Percentiles rank a stretch among this genome's conserved stretches.
These are phyloP conservation scores for Earliella scabrosa DNA, from an alignment of 1,284 basidiomycete genomes.

Conservation along the genomic window DNA sequence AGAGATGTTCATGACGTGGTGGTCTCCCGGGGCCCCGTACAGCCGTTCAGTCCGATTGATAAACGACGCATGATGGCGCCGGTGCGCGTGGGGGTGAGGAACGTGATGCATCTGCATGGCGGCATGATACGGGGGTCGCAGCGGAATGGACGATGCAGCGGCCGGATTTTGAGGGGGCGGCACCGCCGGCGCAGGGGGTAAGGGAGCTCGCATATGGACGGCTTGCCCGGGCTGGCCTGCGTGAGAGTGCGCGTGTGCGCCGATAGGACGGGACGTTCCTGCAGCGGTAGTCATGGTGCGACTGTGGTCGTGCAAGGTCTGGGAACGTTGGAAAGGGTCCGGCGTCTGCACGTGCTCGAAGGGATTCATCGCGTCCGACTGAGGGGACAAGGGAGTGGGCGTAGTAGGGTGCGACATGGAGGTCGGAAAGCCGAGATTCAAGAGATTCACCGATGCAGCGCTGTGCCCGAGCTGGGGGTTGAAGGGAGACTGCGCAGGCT, in stretches of 20 bases:
- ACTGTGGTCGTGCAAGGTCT: conserved; percentile 14
- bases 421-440: conserved; percentile 34
- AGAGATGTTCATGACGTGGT: conserved; percentile 33
- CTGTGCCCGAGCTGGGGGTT: conserved; percentile 28
- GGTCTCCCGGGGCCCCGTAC: conserved; percentile 38
- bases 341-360: conserved; percentile 25
- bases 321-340: conserved; percentile 10
- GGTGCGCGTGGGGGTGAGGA: conserved; percentile 75
- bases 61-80: conserved; percentile 59
- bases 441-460: conserved; percentile 29
- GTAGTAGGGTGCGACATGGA: conserved; percentile 35
- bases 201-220: conserved; percentile 9
- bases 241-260: conserved; percentile 3
- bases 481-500: conserved; percentile 11
- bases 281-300: conserved; percentile 6
- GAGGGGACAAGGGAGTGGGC: conserved; percentile 28
- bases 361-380: conserved; percentile 26
- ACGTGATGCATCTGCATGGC: conserved; percentile 70
- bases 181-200: conserved; percentile 1
- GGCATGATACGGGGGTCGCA: conserved; percentile 55
- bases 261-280: neutral
- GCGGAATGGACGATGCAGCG: conserved; percentile 35
- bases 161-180: conserved; percentile 15
- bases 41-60: conserved; percentile 50
- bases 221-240: conserved; percentile 13